Evolutionary conservation across 345 rosid species (phyloP).

Genomic region (Acer saccharum): DNA sequence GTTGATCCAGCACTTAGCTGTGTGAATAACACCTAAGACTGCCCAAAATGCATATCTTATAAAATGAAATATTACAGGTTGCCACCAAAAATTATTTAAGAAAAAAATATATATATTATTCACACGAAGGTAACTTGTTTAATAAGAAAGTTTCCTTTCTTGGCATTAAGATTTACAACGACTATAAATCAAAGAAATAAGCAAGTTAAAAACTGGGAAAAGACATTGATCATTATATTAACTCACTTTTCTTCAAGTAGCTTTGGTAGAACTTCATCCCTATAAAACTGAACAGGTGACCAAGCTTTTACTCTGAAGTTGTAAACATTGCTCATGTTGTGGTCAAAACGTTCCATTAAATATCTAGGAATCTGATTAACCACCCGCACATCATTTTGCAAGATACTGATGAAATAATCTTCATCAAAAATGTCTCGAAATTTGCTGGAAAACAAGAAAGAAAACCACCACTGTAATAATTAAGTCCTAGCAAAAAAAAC

Average conservation of each 20-base stretch:
- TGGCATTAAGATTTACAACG: background rate
- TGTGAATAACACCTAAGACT: background rate
- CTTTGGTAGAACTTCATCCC: slow-evolving; percentile 85
- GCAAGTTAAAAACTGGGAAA: background rate
- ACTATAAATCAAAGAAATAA: background rate
- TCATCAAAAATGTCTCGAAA: slow-evolving; percentile 87
- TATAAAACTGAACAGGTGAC: slow-evolving; percentile 85
- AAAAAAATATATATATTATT: background rate
- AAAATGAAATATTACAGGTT: background rate
- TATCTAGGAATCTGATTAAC: slow-evolving; percentile 85
- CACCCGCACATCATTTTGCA: slow-evolving; percentile 83
- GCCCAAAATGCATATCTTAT: background rate
- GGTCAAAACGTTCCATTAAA: slow-evolving; percentile 95
- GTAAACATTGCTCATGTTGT: slow-evolving; percentile 84
- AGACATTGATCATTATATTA: slow-evolving; percentile 14
- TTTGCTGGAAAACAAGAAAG: slow-evolving; percentile 61
- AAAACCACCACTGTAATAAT: slow-evolving; percentile 11
- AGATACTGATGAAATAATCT: slow-evolving; percentile 67
- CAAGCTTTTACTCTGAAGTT: slow-evolving; percentile 98
- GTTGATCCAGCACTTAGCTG: slow-evolving; percentile 1
- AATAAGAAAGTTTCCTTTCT: background rate
- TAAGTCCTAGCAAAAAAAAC: background rate
- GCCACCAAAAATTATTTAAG: background rate
- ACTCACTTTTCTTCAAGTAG: slow-evolving; percentile 96
- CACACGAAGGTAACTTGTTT: background rate